These are phyloP conservation scores for Colletotrichum lupini DNA, from an alignment of 2,329 filamentous ascomycete species.

Conservation along the genomic window DNA sequence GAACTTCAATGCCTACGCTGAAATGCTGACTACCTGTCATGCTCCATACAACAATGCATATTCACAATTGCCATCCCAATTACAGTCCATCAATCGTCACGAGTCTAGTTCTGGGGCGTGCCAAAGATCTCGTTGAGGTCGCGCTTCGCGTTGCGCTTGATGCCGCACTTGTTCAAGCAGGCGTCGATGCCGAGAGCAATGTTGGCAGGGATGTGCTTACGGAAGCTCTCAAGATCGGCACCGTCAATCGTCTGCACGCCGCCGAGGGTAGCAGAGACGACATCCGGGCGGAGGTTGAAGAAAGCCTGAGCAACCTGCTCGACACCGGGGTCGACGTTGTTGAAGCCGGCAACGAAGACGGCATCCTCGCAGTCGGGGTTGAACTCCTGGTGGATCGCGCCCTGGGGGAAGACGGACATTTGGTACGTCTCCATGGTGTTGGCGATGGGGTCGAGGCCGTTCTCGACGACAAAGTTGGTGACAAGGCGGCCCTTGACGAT, in stretches of 20 bases:
- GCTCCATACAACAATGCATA: not conserved
- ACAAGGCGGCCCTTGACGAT: slow-evolving; percentile 56
- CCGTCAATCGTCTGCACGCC: slow-evolving; percentile 49
- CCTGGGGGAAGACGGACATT: slow-evolving; percentile 62
- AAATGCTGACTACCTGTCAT: not conserved
- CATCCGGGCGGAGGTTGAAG: slow-evolving; percentile 53
- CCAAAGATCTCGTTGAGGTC: slow-evolving; percentile 39
- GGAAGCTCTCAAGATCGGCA: slow-evolving; percentile 53
- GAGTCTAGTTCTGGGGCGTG: not conserved
- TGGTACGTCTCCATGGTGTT: slow-evolving; percentile 50
- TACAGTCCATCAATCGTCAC: not conserved
- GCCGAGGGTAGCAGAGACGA: slow-evolving; percentile 54
- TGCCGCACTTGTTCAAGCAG: slow-evolving; percentile 61
- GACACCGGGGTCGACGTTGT: slow-evolving; percentile 56
- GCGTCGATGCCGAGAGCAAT: slow-evolving; percentile 62
- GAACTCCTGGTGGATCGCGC: slow-evolving; percentile 61
- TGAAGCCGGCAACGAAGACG: slow-evolving; percentile 61
- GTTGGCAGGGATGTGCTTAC: slow-evolving; percentile 55
- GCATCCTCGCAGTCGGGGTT: slow-evolving; percentile 61
- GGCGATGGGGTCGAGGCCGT: slow-evolving; percentile 50
- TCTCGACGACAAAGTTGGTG: slow-evolving; percentile 57
- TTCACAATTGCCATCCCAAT: not conserved
- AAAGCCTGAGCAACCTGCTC: slow-evolving; percentile 59
- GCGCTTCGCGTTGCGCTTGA: slow-evolving; percentile 49
- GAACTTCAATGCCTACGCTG: not conserved